Evolutionary conservation across 2,329 filamentous ascomycete species (phyloP).

Genomic region (Botrytis sinoallii): DNA sequence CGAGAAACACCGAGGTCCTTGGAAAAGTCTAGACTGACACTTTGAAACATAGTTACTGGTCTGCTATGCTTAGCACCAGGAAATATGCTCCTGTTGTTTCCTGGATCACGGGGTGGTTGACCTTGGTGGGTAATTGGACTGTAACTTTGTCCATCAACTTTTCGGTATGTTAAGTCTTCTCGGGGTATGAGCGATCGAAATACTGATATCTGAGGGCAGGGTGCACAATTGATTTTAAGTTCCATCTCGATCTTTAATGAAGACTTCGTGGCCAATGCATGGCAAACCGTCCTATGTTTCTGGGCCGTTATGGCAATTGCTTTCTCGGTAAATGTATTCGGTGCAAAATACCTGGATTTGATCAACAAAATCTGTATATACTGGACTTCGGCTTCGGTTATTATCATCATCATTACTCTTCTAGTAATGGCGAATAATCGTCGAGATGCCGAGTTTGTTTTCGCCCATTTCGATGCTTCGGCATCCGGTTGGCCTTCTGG

Average conservation of each 20-base stretch:
- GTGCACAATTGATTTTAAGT: slow-evolving; percentile 61
- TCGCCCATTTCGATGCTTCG: slow-evolving; percentile 65
- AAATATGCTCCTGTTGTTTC: slow-evolving; percentile 65
- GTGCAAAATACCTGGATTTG: slow-evolving; percentile 57
- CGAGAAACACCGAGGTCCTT: not conserved
- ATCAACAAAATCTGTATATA: slow-evolving; percentile 73
- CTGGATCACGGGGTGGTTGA: slow-evolving; percentile 70
- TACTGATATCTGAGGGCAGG: slow-evolving; percentile 43
- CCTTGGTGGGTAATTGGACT: slow-evolving; percentile 72
- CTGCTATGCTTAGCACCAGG: slow-evolving; percentile 62
- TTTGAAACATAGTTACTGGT: slow-evolving; percentile 51
- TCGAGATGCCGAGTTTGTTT: slow-evolving; percentile 61
- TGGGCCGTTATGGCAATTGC: slow-evolving; percentile 68
- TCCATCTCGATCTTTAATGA: slow-evolving; percentile 70
- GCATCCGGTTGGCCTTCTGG: slow-evolving; percentile 63
- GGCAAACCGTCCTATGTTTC: slow-evolving; percentile 69
- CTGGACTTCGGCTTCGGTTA: slow-evolving; percentile 63
- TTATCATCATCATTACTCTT: slow-evolving; percentile 65
- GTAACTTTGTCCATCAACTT: slow-evolving; percentile 52
- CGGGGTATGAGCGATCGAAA: not conserved
- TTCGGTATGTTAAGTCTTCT: slow-evolving; percentile 9
- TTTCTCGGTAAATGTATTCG: slow-evolving; percentile 63
- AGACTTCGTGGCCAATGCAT: slow-evolving; percentile 62
- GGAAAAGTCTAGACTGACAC: slow-evolving; percentile 5
- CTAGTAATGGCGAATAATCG: slow-evolving; percentile 54